phyloP scores from a whole-genome alignment of 192 early-diverging fungal species.

The Piromyces finnis region DNA sequence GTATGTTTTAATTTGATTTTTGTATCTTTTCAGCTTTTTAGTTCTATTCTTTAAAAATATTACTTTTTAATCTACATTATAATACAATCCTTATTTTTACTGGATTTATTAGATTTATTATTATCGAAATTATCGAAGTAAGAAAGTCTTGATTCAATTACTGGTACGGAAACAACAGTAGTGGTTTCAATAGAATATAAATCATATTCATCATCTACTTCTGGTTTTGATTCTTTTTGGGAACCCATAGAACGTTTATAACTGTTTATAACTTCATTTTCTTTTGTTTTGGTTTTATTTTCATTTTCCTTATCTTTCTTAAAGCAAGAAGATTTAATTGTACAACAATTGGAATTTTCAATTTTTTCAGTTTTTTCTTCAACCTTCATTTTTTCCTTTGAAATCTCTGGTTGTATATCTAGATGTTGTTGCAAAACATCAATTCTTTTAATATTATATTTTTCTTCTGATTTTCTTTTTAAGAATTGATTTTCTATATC shows the following conservation, averaged over 20 bases:
- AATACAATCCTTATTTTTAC: neutral
- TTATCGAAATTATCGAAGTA: neutral
- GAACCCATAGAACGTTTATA: neutral
- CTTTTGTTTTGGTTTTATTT: neutral
- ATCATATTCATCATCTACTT: neutral
- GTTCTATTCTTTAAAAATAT: too few species aligned
- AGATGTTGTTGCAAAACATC: neutral
- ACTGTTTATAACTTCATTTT: neutral
- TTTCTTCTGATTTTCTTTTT: neutral
- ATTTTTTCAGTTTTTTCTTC: neutral
- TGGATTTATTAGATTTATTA: too few species aligned
- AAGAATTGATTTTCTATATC: neutral
- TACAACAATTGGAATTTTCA: neutral
- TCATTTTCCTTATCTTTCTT: neutral
- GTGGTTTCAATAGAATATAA: neutral
- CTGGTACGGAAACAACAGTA: neutral
- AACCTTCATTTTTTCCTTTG: neutral
- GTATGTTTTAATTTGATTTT: too few species aligned
- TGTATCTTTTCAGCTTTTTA: too few species aligned
- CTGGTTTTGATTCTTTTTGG: neutral
- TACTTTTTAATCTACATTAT: neutral
- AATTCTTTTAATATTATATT: neutral
- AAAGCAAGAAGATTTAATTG: neutral
- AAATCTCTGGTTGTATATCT: neutral
- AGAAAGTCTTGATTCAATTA: neutral